A percentile compares a stretch with the other conserved stretches of the same genome.
phyloP scores from a whole-genome alignment of 352 stramenopile genomes.

The Phytophthora multivora region DNA sequence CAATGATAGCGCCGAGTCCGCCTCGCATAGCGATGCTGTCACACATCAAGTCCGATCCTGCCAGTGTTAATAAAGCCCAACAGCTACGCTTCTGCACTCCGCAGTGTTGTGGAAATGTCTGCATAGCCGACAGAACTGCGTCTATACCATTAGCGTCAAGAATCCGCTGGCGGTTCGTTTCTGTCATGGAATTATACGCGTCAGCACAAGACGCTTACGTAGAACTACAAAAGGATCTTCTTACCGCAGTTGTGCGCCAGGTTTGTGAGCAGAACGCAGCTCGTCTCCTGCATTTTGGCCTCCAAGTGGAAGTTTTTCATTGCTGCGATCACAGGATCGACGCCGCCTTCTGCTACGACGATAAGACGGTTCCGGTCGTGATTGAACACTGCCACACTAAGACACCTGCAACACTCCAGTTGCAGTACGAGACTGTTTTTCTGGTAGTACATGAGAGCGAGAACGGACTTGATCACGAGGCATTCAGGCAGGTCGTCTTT shows the following conservation, averaged over 20 bases:
- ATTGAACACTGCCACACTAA: conserved; percentile 80
- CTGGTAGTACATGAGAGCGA: conserved; percentile 69
- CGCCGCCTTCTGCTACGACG: conserved; percentile 67
- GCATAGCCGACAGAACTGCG: conserved; percentile 82
- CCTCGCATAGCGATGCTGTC: conserved; percentile 63
- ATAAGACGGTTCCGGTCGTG: conserved; percentile 78
- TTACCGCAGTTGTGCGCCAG: conserved; percentile 83
- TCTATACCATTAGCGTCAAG: conserved; percentile 76
- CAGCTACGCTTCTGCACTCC: conserved; percentile 81
- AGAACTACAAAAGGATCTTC: conserved; percentile 5
- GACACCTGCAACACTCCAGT: conserved; percentile 75
- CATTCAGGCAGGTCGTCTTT: conserved; percentile 86
- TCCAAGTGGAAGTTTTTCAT: conserved; percentile 70
- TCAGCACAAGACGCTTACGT: conserved; percentile 1
- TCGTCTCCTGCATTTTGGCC: conserved; percentile 70
- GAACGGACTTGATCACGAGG: conserved; percentile 57
- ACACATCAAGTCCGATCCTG: conserved; percentile 75
- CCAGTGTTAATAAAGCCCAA: conserved; percentile 85
- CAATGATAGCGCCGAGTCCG: conserved; percentile 69
- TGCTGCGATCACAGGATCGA: conserved; percentile 59
- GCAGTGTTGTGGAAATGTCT: conserved; percentile 73
- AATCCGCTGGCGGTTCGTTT: conserved; percentile 85
- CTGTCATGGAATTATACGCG: conserved; percentile 30
- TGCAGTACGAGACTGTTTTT: conserved; percentile 57
- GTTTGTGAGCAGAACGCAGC: conserved; percentile 84